phyloP scores from a whole-genome alignment of 345 rosid genomes.

The Euphorbia pulcherrima region DNA sequence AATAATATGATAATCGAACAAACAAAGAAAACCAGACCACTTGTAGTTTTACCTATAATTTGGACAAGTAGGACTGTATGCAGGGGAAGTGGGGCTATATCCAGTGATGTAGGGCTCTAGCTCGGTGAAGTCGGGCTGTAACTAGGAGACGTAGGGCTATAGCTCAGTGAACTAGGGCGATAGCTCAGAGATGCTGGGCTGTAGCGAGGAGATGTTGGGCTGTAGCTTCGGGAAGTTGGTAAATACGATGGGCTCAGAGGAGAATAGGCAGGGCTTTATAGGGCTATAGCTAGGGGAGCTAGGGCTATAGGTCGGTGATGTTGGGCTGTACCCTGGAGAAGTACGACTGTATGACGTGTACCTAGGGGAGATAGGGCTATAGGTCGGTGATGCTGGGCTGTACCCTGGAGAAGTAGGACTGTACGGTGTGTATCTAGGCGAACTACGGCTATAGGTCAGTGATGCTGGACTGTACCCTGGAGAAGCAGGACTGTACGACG shows the following conservation, averaged over 20 bases:
- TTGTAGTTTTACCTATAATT: constrained; percentile 60
- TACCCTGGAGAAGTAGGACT: no score
- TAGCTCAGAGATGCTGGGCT: constrained; percentile 70
- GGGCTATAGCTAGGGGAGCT: constrained; percentile 88
- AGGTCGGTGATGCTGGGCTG: no score
- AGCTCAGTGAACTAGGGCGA: constrained; percentile 77
- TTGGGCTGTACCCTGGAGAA: no score
- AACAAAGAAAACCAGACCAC: no score
- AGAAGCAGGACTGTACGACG: no score
- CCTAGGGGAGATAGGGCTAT: no score
- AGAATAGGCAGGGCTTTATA: constrained; percentile 78
- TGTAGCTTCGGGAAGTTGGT: constrained; percentile 45
- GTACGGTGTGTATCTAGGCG: no score
- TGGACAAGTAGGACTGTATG: constrained; percentile 84
- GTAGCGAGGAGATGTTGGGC: constrained; percentile 59
- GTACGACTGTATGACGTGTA: no score
- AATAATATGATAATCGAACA: no score
- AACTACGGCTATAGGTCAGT: no score
- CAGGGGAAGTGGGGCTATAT: constrained; percentile 74
- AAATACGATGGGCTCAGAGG: constrained; percentile 53
- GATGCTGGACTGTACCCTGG: no score
- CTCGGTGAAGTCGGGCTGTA: constrained; percentile 80
- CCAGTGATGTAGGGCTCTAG: constrained; percentile 70
- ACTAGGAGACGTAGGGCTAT: constrained; percentile 73
- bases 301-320: no score